Base-by-base conservation (phyloP, 2,329 filamentous ascomycete genomes). In the Aspergillus calidoustus region DNA sequence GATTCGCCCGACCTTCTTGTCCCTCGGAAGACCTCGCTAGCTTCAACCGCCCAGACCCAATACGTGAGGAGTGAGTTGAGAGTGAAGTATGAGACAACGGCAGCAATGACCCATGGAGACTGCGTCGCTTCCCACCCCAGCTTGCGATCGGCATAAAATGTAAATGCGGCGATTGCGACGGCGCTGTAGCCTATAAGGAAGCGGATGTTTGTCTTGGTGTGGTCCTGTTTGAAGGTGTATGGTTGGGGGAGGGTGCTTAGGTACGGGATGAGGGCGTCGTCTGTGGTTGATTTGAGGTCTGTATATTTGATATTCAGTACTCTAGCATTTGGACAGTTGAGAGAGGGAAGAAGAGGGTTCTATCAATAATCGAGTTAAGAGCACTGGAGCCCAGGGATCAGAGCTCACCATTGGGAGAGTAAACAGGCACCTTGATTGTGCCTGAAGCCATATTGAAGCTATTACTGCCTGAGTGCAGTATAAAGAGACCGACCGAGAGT, bases 261-360 rank as follows among this genome's bases (percentile, higher is more conserved):
- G 82, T 98, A 98, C 80, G 95, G 93, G 62, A 91, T 88, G 63
- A 99, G 89, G 60, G 93, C 92, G 80, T 99, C 95, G 81, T 99
- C 95, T 68, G 91, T 92, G 44, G 93, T 96, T 81, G 95, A 96
- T 80, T 98, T 98, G 66, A 99, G 89, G 76, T 98, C 95, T 96
- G 75, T 23, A 23, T 44, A 30, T 17, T 7, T 34, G 8, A 1
- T 30, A 25, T 17, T 43, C 44, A 51, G 57, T 41, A 11, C 5
- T 66, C 46, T 43, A 60, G 65, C 50, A 69, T 54, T n/a, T n/a
- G 7, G 43, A 13, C 54, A 51, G 54, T 51, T 19, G 5, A 9
- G 34, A 9, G 34, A 60, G 38, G 38, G 60, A 63, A 41, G 28
- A 46, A 25, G 9, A 22, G 7, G 41, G 19, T 46, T 52, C 17